Conservation (phyloP, 2,329 filamentous ascomycete genomes). For the Colletotrichum melonis region DNA sequence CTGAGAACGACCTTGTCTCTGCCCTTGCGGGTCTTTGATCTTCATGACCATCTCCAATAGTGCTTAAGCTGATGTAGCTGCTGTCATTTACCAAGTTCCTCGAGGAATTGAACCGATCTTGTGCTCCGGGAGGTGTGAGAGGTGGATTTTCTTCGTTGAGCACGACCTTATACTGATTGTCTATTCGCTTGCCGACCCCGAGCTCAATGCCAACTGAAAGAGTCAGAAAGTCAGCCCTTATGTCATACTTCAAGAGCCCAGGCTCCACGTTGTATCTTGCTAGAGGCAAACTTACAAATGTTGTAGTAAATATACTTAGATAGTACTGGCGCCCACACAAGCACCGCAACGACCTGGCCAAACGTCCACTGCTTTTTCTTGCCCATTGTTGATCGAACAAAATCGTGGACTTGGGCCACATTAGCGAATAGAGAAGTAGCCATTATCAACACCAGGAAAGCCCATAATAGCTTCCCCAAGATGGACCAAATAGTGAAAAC, state of each 20-base stretch:
- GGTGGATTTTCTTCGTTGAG: neutral
- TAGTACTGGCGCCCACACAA: slow-evolving; percentile 40
- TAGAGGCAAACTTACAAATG: slow-evolving; percentile 34
- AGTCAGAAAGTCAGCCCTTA: neutral
- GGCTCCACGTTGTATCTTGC: neutral
- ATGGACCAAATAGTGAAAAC: neutral
- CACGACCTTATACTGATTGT: slow-evolving; percentile 5
- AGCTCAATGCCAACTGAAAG: slow-evolving; percentile 1
- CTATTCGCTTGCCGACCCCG: slow-evolving; percentile 3
- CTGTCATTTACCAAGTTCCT: neutral
- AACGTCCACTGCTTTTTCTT: slow-evolving; percentile 37
- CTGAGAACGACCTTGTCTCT: neutral
- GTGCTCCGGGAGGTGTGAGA: neutral
- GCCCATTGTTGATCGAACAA: neutral
- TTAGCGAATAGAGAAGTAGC: neutral
- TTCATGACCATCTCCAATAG: neutral
- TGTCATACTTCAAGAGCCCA: neutral
- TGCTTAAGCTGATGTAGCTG: neutral
- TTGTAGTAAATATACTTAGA: slow-evolving; percentile 39
- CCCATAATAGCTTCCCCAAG: neutral
- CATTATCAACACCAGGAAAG: neutral
- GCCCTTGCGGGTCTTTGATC: neutral
- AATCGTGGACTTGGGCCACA: neutral
- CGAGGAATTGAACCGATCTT: neutral
- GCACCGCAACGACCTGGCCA: slow-evolving; percentile 41